Conservation (phyloP, 1,139 yeast genomes). For the Scheffersomyces lignicola region DNA sequence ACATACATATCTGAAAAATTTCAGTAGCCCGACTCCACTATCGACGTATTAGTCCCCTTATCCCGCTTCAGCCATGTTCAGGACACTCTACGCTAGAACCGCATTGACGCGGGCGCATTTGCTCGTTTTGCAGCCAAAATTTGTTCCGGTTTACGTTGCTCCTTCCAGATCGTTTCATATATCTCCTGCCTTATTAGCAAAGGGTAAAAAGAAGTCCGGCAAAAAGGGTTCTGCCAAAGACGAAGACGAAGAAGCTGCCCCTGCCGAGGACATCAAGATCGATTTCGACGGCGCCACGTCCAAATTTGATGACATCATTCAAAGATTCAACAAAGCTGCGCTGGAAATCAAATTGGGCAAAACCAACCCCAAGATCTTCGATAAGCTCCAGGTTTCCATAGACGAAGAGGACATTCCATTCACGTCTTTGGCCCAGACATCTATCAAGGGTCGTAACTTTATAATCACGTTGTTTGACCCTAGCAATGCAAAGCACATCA, state of each 20-base stretch:
- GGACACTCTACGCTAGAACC: too few relatives aligned
- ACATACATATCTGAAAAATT: too few relatives aligned
- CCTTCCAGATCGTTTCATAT: constrained; percentile 6
- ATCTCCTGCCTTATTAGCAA: constrained; percentile 8
- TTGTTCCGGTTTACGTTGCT: too few relatives aligned
- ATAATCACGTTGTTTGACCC: constrained; percentile 85
- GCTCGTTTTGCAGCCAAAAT: too few relatives aligned
- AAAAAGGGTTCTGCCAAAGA: constrained; percentile 17
- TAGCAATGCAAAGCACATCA: constrained; percentile 61
- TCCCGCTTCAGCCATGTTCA: too few relatives aligned
- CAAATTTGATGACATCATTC: constrained; percentile 51
- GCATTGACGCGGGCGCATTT: too few relatives aligned
- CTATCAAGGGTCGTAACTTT: constrained; percentile 68
- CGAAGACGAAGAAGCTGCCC: constrained; percentile 14
- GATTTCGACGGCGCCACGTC: constrained; percentile 43
- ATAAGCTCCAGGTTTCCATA: constrained; percentile 55
- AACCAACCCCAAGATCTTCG: constrained; percentile 66
- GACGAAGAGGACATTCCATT: constrained; percentile 49
- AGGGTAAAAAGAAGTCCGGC: constrained; percentile 13
- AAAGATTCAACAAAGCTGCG: constrained; percentile 53
- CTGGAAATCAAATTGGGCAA: constrained; percentile 68
- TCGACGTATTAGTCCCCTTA: too few relatives aligned
- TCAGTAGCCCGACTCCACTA: too few relatives aligned
- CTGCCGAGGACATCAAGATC: constrained; percentile 22
- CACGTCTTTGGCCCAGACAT: constrained; percentile 71